phyloP scores from a whole-genome alignment of 164 flowering plant species.

The Vitis vinifera region ASM3070453v1 NC_081808.1:9429001-9429500 shows the following conservation, averaged over 20 bases:
- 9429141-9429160: constrained; percentile 79
- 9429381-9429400: constrained; percentile 33
- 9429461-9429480: neutral
- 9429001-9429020: constrained; percentile 27
- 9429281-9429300: no score
- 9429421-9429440: constrained; percentile 13
- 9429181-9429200: constrained; percentile 81
- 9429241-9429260: constrained; percentile 7
- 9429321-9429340: no score
- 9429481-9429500: constrained; percentile 18
- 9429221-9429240: neutral
- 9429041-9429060: constrained; percentile 24
- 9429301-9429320: no score
- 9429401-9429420: constrained; percentile 15
- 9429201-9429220: constrained; percentile 39
- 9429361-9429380: constrained; percentile 6
- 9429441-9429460: constrained; percentile 16
- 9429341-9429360: no score
- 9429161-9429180: constrained; percentile 80
- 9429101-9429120: constrained; percentile 17
- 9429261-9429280: no score
- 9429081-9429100: constrained; percentile 66
- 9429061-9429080: constrained; percentile 63
- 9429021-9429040: constrained; percentile 65
- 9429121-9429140: constrained; percentile 52